These are phyloP conservation scores for Rhytidiadelphus loreus DNA, from an alignment of 225 moss, liverwort and hornwort genomes.

Conservation along the genomic window DNA sequence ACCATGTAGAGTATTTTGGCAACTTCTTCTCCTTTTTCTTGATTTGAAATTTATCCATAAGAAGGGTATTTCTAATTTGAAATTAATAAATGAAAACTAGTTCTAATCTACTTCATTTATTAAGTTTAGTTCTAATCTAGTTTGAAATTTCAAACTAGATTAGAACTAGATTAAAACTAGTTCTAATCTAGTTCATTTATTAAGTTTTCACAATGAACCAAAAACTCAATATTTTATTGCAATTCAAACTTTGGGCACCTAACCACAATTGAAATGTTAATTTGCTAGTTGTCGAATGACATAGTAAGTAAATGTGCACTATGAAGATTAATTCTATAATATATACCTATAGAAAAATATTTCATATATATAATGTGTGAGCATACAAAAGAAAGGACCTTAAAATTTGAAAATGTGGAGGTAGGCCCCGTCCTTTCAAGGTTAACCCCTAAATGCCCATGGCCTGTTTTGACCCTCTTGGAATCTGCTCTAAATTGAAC, in stretches of 20 bases:
- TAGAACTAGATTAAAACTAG: too few species aligned
- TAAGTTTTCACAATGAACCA: too few species aligned
- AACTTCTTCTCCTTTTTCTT: not conserved
- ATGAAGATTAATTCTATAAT: not conserved
- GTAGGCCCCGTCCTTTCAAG: accelerated
- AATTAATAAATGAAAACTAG: not conserved
- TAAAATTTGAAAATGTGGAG: not conserved
- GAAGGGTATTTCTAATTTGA: not conserved
- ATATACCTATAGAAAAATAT: not conserved
- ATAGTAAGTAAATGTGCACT: not conserved
- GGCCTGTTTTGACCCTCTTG: too few species aligned
- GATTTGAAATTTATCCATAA: not conserved
- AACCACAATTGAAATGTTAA: not conserved
- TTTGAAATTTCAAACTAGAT: not conserved
- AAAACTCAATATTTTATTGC: not conserved
- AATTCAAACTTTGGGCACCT: not conserved
- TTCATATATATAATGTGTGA: not conserved
- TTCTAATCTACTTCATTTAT: not conserved
- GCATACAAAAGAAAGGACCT: not conserved
- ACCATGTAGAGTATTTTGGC: too few species aligned
- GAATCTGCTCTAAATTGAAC: too few species aligned
- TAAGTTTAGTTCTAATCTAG: accelerated
- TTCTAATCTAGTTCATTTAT: too few species aligned
- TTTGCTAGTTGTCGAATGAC: not conserved
- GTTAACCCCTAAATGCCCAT: too few species aligned